Base-by-base conservation (phyloP, 345 rosid species). In the Lepidium didymum region DNA sequence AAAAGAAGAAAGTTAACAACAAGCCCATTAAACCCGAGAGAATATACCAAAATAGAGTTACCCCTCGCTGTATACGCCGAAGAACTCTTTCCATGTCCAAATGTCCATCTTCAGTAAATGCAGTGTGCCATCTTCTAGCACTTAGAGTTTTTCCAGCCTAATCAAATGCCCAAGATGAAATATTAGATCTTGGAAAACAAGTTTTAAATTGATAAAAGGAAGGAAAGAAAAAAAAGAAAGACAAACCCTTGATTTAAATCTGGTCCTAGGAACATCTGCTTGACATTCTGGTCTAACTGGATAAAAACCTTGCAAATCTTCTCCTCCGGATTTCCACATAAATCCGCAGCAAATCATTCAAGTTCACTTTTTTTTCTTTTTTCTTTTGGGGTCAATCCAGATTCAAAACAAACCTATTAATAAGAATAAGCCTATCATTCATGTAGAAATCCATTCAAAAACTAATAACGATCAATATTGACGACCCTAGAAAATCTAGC, bases 71-170 rank as follows among this genome's bases (percentile, higher is more conserved):
- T 74, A 92, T 90, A 68, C 97, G 80, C 36, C 84, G 80, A 46
- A 92, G 96, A 53, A 90, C 96, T 77, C 76, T 85, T 6, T 84
- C 93, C 50, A 92, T 86, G 56, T 92, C 96, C 84, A 92, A 75
- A 69, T 78, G 88, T 14, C 97, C 98, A 67, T 90, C 87, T 72
- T 78, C 77, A 10, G 91, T 85, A 69, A 92, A 90, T 2, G 91
- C 86, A 23, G 97, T 84, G 47, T 87, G 89, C 96, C 98, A 92
- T 74, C 87, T 86, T 78, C 96, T 84, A 44, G 81, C 79, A 70
- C 98, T 86, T 10, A 92, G 90, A 40, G 96, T 92, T 80, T 86
- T 90, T 43, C 98, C 98, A 41, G 87, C 83, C 98, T 92, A 35
- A 59, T 29, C 60, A 62, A 49, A 50, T 8, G 15, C 8, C 8